Evolutionary conservation across 169 alveolate species (phyloP).

Genomic region (Plasmodium yoelii): DNA sequence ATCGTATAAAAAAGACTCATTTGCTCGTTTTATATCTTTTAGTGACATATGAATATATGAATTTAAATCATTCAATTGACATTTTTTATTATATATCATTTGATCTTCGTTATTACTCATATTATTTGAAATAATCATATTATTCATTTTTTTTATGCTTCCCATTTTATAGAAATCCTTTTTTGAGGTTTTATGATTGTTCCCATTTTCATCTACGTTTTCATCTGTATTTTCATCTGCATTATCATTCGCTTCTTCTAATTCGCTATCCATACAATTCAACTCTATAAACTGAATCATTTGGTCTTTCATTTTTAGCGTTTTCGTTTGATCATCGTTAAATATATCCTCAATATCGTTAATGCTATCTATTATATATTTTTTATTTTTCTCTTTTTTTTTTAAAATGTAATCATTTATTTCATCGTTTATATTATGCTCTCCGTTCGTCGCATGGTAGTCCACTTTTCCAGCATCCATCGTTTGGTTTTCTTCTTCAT

Average conservation of each 20-base stretch:
- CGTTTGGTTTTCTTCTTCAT: background rate
- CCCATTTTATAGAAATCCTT: background rate
- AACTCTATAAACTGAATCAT: constrained; percentile 56
- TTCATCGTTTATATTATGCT: constrained; percentile 1
- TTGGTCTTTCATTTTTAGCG: constrained; percentile 35
- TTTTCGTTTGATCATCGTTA: constrained; percentile 17
- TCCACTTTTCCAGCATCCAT: background rate
- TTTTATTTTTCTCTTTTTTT: constrained; percentile 16
- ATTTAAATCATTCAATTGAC: background rate
- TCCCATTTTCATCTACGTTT: background rate
- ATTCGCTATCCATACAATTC: constrained; percentile 1
- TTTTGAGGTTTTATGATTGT: background rate
- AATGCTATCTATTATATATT: constrained; percentile 49
- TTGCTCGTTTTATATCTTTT: background rate
- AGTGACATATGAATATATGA: no score
- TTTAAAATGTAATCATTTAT: constrained; percentile 18
- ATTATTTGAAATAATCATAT: background rate
- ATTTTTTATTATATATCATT: background rate
- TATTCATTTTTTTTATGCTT: background rate
- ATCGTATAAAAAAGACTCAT: constrained; percentile 24
- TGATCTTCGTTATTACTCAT: background rate
- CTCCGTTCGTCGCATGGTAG: background rate
- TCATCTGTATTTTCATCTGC: no score
- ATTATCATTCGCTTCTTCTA: background rate
- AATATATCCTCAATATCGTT: constrained; percentile 41